Evolutionary conservation across 768 basidiomycete genomes (phyloP), one percentile per base, ranked within the genome.

Genomic region (Mrakia gelida): DNA sequence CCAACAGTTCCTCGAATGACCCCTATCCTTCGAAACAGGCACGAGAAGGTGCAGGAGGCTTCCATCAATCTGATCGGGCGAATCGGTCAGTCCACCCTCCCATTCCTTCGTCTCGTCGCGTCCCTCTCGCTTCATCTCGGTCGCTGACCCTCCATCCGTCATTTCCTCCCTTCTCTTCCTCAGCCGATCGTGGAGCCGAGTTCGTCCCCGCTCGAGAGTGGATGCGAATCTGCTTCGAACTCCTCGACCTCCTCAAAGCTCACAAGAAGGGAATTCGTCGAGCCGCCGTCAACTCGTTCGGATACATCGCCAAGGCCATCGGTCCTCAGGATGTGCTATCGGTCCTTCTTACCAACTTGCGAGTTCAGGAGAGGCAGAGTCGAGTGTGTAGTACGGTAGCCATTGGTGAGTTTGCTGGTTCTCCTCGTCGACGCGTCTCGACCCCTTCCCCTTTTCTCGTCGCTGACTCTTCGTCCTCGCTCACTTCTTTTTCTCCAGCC

Each of bases 161-260:
- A 54, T 59, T 26, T 45, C n/a, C 52, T 73, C 75, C 70, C 78
- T 52, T 54, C 54, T 61, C 71, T 28, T 43, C 38, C 32, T 30
- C 75, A 88, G 96, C 97, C 77, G 97, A 99, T 90, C 94, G 97
- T 85, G 97, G 97, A 75, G 96, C 97, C 30, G 97, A 98, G 85
- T 98, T 94, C 79, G 96, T 99, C 0, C 95, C 97, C 23, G 96
- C 97, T 15, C 90, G 97, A 82, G 97, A 99, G 85, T 98, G 96
- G 97, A 99, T 99, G 97, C 92, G 97, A 83, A 98, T 99, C 83
- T 98, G 97, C 84, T 98, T 99, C 85, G 97, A 99, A 83, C 86
- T 99, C 49, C 89, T 99, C 71, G 97, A 98, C 83, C 88, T 99
- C 34, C 88, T 98, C 82, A 98, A 98, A 84, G 97, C 97, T 13